A percentile compares a stretch with the other conserved stretches of the same genome.
Conservation (phyloP, 1,139 yeast species). For the Oligophagozyma castellii region DNA sequence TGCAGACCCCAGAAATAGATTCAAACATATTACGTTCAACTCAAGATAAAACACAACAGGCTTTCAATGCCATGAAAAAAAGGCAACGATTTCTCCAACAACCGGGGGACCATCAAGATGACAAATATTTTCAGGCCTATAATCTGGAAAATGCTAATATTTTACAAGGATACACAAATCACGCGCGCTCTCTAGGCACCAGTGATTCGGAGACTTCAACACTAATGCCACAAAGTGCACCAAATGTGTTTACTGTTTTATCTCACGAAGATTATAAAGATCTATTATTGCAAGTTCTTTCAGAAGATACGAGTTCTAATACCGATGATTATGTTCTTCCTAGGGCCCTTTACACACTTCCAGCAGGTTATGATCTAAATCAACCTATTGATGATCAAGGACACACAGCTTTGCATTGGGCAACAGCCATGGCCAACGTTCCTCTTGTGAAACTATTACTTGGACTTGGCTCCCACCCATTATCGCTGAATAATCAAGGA, state of each 20-base stretch:
- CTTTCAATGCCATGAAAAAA: neutral
- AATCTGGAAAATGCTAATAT: neutral
- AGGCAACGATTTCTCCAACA: neutral
- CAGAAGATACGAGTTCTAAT: constrained; percentile 32
- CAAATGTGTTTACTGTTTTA: constrained; percentile 1
- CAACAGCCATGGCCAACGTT: constrained; percentile 79
- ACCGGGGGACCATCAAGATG: no score
- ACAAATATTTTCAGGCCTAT: no score
- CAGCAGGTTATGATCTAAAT: constrained; percentile 68
- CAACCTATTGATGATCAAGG: constrained; percentile 91
- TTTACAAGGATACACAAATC: neutral
- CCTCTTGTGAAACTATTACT: constrained; percentile 58
- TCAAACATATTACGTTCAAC: neutral
- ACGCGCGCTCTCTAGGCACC: neutral
- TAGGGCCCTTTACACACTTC: constrained; percentile 56
- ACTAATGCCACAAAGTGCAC: neutral
- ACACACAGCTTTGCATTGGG: constrained; percentile 95
- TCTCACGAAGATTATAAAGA: constrained; percentile 18
- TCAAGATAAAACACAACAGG: neutral
- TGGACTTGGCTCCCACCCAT: constrained; percentile 57
- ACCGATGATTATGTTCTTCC: constrained; percentile 63
- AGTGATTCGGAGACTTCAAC: neutral
- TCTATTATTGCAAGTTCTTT: constrained; percentile 24
- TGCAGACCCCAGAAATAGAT: neutral
- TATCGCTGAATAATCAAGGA: constrained; percentile 61